Base-by-base conservation (phyloP, 352 stramenopile genomes). In the Aphanomyces stellatus region DNA sequence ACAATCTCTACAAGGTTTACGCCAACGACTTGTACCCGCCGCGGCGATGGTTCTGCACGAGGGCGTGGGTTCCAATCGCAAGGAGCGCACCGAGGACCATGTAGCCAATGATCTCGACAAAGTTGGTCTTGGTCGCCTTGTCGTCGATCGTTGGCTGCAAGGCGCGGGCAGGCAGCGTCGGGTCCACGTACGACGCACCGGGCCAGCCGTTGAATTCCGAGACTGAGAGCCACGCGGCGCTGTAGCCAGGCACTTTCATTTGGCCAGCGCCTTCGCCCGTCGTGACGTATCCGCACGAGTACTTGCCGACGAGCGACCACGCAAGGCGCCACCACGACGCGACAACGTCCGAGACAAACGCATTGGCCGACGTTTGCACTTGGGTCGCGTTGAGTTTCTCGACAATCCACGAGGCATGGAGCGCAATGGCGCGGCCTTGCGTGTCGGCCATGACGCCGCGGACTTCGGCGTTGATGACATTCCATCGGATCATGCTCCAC, bases 401-500 rank as follows among this genome's bases (percentile, higher is more conserved):
- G 10, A 19, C 87, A 11, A 73, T 61, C 2, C 74, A 72, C n/a
- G 75, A 25, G 0, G 41, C 60, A 25, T 59, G 22, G 7, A 53
- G 31, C 10, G 42, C 59, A 22, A 71, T 42, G n/a, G 48, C 65
- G 33, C 53, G 13, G 5, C 35, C 57, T 69, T 92, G 78, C 33
- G 88, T 67, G 0, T 30, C 25, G 19, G 65, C 53, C 11, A 86
- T 80, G 27, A 79, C 60, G 1, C 24, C 34, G 2, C 69, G 71
- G 15, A 92, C 74, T 15, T 92, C 81, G 15, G 72, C 53, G 62
- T 76, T 86, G 65, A 93, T 92, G 3, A 76, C 73, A 53, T 88
- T 82, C 63, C 77, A 93, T 19, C 84, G 82, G 27, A 93, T 68
- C 43, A 90, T 48, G 51, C 84, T 90, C 85, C 83, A 92, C 70